These are phyloP conservation scores for Cladophialophora exuberans DNA, from an alignment of 2,329 filamentous ascomycete genomes.

Conservation along the genomic window DNA sequence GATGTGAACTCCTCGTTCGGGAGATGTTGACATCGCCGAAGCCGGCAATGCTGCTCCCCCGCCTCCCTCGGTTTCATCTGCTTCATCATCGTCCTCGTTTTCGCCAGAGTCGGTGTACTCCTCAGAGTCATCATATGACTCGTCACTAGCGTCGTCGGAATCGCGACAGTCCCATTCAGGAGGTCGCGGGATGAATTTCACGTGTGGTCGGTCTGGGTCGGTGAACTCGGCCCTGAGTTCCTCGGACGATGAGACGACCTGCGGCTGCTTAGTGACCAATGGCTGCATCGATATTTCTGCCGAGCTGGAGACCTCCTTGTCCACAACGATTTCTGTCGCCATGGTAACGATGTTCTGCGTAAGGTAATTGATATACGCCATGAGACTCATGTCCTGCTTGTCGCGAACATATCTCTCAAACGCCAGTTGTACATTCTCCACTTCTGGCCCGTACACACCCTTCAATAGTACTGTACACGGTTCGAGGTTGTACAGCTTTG, in stretches of 20 bases:
- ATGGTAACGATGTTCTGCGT: constrained; percentile 71
- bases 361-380: constrained; percentile 75
- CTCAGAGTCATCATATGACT: constrained; percentile 48
- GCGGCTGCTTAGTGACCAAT: not conserved
- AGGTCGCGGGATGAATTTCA: constrained; percentile 73
- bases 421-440: constrained; percentile 64
- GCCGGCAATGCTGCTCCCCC: constrained; percentile 43
- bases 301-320: not conserved
- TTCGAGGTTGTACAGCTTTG: constrained; percentile 72
- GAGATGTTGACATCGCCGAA: constrained; percentile 19
- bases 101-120: constrained; percentile 46
- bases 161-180: constrained; percentile 68
- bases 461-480: constrained; percentile 67
- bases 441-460: constrained; percentile 63
- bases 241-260: not conserved
- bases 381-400: constrained; percentile 65
- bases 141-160: constrained; percentile 43
- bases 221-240: constrained; percentile 8
- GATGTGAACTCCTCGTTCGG: constrained; percentile 66
- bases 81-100: constrained; percentile 37
- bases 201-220: constrained; percentile 60
- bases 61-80: constrained; percentile 42
- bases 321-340: constrained; percentile 58
- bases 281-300: not conserved
- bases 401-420: constrained; percentile 64